phyloP scores from a whole-genome alignment of 345 rosid genomes.

The Eucalyptus curtisii region DNA sequence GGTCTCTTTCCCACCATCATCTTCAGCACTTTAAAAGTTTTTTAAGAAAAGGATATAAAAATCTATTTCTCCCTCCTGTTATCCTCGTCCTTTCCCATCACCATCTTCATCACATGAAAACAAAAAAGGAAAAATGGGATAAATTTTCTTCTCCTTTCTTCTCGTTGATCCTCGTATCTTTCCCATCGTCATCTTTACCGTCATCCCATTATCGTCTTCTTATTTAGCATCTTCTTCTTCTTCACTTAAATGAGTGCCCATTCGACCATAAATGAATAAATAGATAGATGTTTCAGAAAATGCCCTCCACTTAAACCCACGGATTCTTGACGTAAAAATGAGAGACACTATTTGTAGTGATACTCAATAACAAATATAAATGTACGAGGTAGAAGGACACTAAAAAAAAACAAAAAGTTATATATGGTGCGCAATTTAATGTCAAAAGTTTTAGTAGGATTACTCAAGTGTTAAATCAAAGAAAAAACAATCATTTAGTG shows the following conservation, averaged over 20 bases:
- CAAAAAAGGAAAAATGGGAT: background rate
- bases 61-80: background rate
- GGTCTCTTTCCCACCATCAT: background rate
- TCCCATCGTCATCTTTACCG: background rate
- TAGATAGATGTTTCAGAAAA: rapidly evolving
- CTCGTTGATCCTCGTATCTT: background rate
- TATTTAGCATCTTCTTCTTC: background rate
- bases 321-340: background rate
- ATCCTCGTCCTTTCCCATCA: background rate
- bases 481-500: rapidly evolving
- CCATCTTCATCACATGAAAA: background rate
- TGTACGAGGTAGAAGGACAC: no score
- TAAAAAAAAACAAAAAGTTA: no score
- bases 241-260: background rate
- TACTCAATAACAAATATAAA: no score
- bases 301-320: background rate
- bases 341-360: background rate
- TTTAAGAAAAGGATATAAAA: background rate
- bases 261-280: no score
- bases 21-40: background rate
- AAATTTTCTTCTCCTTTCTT: background rate
- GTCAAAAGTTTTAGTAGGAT: no score
- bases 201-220: background rate
- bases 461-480: no score
- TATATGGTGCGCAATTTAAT: no score